Base-by-base conservation (phyloP, 2,329 filamentous ascomycete genomes). In the Podosphaera aphanis region DNA sequence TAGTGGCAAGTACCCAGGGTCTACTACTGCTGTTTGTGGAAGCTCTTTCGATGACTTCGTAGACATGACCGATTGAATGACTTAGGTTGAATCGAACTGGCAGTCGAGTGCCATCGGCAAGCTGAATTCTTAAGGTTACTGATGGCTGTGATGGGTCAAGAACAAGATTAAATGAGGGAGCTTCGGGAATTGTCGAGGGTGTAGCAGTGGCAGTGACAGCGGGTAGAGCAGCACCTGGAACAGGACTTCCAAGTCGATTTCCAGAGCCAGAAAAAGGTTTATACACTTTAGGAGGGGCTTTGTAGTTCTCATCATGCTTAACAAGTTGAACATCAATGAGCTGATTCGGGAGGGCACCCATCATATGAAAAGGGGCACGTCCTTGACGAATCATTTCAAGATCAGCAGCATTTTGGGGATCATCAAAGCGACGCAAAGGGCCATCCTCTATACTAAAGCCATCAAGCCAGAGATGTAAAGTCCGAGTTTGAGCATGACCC, bases 401-500 rank as follows among this genome's bases (percentile, higher is more conserved):
- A 45, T 80, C 79, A 43, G 69, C 67, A 25, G 76, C 73, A 58
- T 88, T 85, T 25, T 69, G 70, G 0, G 82, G 81, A 59, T 90
- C 82, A 55, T 86, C 79, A 57, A 83, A 88, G 47, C 81, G 74
- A 58, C 73, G 77, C 33, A 90, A 71, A 41, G 77, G 72, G 23
- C 83, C 83, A 55, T 90, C 81, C 49, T 86, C 83, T 49, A 92
- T 76, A 51, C 81, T 88, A 63, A 90, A 88, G 13, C 83, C 83
- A 57, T 92, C 78, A 37, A 71, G 70, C 83, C 83, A 92, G 39
- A 90, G 69, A 56, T 88, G 83, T 45, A 92, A 67, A 10, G 74
- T 71, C 44, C 82, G 76, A 44, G 74, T 73, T 49, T 80, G 74
- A 59, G 61, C 45, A 54, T 56, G 41, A 56, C 55, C 48, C 51